A percentile compares a stretch with the other conserved stretches of the same genome.
These are phyloP conservation scores for Amorphotheca resinae DNA, from an alignment of 495 filamentous ascomycete species.

Conservation along the genomic window DNA sequence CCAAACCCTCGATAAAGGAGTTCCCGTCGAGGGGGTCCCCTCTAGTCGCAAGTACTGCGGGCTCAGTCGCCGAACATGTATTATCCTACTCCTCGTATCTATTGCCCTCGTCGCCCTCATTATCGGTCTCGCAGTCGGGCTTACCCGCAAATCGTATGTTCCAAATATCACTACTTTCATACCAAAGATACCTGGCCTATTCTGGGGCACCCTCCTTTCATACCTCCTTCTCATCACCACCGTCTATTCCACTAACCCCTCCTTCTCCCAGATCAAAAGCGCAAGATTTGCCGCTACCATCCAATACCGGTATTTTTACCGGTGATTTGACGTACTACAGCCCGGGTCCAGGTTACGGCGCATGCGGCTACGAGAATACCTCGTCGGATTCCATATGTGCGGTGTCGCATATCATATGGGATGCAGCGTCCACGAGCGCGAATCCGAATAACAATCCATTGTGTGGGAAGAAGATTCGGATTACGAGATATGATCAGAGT, in stretches of 20 bases:
- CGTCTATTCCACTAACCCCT: not conserved
- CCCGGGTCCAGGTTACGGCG: slow-evolving; percentile 51
- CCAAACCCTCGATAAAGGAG: not conserved
- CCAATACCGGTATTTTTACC: slow-evolving; percentile 34
- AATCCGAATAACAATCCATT: slow-evolving; percentile 61
- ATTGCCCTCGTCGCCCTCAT: not conserved
- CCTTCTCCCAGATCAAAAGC: slow-evolving; percentile 5
- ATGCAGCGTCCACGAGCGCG: slow-evolving; percentile 37
- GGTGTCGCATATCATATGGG: slow-evolving; percentile 54
- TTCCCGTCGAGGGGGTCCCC: not conserved
- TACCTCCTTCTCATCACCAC: too few species aligned
- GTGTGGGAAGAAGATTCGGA: slow-evolving; percentile 51
- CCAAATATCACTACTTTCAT: not conserved
- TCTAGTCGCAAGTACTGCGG: not conserved
- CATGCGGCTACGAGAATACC: slow-evolving; percentile 50
- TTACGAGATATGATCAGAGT: slow-evolving; percentile 52
- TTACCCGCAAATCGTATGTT: not conserved
- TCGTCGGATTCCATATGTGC: slow-evolving; percentile 47
- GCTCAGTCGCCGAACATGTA: not conserved
- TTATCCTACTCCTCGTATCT: not conserved
- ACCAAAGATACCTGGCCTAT: not conserved
- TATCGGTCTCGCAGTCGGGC: slow-evolving; percentile 1
- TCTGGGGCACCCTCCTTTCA: not conserved
- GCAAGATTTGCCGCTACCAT: slow-evolving; percentile 43
- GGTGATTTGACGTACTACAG: slow-evolving; percentile 65